These are phyloP conservation scores for Parastagonospora nodorum DNA, from an alignment of 2,329 filamentous ascomycete genomes.

Conservation along the genomic window DNA sequence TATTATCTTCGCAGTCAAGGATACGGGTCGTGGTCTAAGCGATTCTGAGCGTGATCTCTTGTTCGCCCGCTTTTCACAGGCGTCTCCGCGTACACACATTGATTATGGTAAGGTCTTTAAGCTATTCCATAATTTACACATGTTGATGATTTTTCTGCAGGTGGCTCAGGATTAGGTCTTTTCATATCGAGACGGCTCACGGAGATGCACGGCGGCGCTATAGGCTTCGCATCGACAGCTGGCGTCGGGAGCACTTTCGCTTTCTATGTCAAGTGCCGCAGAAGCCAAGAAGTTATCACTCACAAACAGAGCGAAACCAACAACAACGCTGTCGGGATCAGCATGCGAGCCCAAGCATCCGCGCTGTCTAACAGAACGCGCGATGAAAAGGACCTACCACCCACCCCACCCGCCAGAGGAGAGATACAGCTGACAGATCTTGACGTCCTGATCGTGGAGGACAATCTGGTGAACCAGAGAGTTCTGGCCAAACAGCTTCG, in stretches of 20 bases:
- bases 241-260: conserved; percentile 40
- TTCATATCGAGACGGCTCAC: conserved; percentile 43
- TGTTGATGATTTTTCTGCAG: conserved; percentile 8
- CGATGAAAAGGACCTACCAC: conserved; percentile 4
- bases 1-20: conserved; percentile 43
- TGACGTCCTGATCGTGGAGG: conserved; percentile 41
- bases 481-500: conserved; percentile 48
- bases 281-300: background rate
- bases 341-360: conserved; percentile 15
- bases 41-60: conserved; percentile 43
- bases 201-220: conserved; percentile 42
- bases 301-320: conserved; percentile 9
- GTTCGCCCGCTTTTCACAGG: conserved; percentile 40
- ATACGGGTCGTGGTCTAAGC: conserved; percentile 48
- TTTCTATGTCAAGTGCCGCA: conserved; percentile 38
- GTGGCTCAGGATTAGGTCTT: conserved; percentile 42
- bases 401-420: background rate
- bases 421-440: conserved; percentile 13
- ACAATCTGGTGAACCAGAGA: conserved; percentile 50
- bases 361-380: conserved; percentile 9
- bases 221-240: conserved; percentile 37
- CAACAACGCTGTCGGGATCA: conserved; percentile 5
- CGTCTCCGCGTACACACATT: conserved; percentile 41
- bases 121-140: background rate
- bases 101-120: conserved; percentile 33